A percentile compares a stretch with the other conserved stretches of the same genome.
These are phyloP conservation scores for Nemania sp. DNA, from an alignment of 2,329 filamentous ascomycete species.

Conservation along the genomic window DNA sequence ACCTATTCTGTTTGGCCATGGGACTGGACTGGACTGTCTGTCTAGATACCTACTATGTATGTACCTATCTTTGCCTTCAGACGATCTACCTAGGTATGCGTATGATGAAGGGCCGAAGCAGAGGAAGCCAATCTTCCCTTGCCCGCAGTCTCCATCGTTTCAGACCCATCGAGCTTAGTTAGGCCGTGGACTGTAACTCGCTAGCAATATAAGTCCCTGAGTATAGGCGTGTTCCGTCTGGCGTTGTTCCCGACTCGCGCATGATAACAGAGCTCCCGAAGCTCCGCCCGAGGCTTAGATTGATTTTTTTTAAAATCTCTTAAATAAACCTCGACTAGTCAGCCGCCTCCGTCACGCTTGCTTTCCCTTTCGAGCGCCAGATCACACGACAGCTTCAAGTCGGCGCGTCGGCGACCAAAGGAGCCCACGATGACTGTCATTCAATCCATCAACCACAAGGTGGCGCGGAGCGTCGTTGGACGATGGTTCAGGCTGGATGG, in stretches of 20 bases:
- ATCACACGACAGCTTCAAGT: constrained; percentile 25
- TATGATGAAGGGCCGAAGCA: not conserved
- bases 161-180: constrained; percentile 8
- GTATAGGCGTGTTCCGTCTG: constrained; percentile 10
- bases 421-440: constrained; percentile 23
- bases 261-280: constrained; percentile 29
- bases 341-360: constrained; percentile 1
- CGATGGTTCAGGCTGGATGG: constrained; percentile 84
- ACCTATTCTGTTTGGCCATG: constrained; percentile 22
- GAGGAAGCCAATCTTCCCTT: constrained; percentile 1
- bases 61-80: constrained; percentile 24
- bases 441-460: constrained; percentile 35
- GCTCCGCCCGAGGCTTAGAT: constrained; percentile 22
- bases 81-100: too few relatives aligned
- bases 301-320: constrained; percentile 13
- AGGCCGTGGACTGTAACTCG: constrained; percentile 15
- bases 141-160: constrained; percentile 11
- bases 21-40: not conserved
- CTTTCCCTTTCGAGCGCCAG: constrained; percentile 21
- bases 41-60: too few relatives aligned
- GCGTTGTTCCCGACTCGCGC: constrained; percentile 21
- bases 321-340: not conserved
- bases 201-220: constrained; percentile 8
- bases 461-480: constrained; percentile 73
- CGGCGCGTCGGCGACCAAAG: constrained; percentile 25